phyloP scores from a whole-genome alignment of 2,329 filamentous ascomycete species.

The Diplodia scrobiculata region DNA sequence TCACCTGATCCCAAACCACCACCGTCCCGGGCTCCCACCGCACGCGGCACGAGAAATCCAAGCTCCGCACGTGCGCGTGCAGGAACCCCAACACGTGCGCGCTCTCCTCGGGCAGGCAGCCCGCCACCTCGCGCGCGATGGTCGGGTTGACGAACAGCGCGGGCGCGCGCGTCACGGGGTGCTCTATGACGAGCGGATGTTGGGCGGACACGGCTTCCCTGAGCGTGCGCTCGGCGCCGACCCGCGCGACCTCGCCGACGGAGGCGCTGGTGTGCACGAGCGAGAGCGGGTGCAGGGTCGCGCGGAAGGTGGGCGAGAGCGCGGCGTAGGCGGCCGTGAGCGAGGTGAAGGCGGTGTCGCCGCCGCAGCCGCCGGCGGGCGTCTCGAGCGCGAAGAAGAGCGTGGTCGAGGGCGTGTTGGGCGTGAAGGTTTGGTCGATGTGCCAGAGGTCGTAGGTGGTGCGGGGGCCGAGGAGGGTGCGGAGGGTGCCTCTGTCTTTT shows the following conservation, averaged over 20 bases:
- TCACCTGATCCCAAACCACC: slow-evolving; percentile 26
- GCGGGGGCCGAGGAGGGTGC: slow-evolving; percentile 13
- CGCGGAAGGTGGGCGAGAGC: slow-evolving; percentile 29
- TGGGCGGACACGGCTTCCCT: not conserved
- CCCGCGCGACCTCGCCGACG: slow-evolving; percentile 21
- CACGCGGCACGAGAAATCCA: slow-evolving; percentile 16
- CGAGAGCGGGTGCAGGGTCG: slow-evolving; percentile 26
- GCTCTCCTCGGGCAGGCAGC: not conserved
- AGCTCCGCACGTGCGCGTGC: not conserved
- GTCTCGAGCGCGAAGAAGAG: slow-evolving; percentile 8
- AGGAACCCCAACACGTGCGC: slow-evolving; percentile 4
- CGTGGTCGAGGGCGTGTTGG: not conserved
- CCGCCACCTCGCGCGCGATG: slow-evolving; percentile 1
- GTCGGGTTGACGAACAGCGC: slow-evolving; percentile 21
- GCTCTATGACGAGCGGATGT: slow-evolving; percentile 6
- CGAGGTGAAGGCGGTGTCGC: slow-evolving; percentile 20
- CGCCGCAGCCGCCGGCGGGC: not conserved
- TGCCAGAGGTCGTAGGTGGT: slow-evolving; percentile 24
- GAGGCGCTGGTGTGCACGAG: slow-evolving; percentile 10
- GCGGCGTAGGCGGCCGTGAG: slow-evolving; percentile 15
- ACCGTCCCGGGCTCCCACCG: slow-evolving; percentile 17
- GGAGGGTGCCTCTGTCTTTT: slow-evolving; percentile 11
- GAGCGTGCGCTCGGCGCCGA: not conserved
- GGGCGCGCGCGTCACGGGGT: not conserved
- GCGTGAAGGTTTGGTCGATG: slow-evolving; percentile 25